Evolutionary conservation across 176 grass and related monocot species (phyloP).

Genomic region (Triticum turgidum): DNA sequence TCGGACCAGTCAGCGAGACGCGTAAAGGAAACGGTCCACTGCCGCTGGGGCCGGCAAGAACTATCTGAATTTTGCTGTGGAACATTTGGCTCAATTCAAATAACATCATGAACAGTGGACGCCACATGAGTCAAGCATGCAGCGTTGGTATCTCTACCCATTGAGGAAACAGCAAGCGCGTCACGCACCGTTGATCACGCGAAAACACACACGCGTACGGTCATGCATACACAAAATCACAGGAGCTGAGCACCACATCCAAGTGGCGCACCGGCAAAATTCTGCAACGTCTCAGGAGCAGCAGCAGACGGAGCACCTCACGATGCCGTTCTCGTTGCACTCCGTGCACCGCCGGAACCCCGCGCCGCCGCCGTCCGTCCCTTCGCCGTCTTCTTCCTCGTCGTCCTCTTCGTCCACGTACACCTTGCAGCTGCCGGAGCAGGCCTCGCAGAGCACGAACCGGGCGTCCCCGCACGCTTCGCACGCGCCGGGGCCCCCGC

Average conservation of each 20-base stretch:
- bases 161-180: not conserved
- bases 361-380: not conserved
- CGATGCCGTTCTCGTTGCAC: slow-evolving; percentile 97
- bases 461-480: slow-evolving; percentile 69
- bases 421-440: slow-evolving; percentile 96
- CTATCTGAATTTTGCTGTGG: not conserved
- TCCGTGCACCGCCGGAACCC: slow-evolving; percentile 66
- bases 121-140: not conserved
- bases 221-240: slow-evolving; percentile 45
- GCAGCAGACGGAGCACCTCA: slow-evolving; percentile 77
- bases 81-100: not conserved
- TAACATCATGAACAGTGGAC: not conserved
- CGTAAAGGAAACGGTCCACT: slow-evolving; percentile 8
- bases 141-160: not conserved
- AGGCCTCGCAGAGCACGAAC: slow-evolving; percentile 83
- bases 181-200: not conserved
- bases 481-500: slow-evolving; percentile 38
- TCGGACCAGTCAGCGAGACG: not conserved
- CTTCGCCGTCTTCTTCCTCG: not conserved
- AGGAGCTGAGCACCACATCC: not conserved
- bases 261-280: slow-evolving; percentile 13
- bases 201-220: not conserved
- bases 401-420: slow-evolving; percentile 35
- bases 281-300: slow-evolving; percentile 2
- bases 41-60: slow-evolving; percentile 18